Evolutionary conservation across 495 filamentous ascomycete species (phyloP).

Genomic region (Aspergillus conjunctus): DNA sequence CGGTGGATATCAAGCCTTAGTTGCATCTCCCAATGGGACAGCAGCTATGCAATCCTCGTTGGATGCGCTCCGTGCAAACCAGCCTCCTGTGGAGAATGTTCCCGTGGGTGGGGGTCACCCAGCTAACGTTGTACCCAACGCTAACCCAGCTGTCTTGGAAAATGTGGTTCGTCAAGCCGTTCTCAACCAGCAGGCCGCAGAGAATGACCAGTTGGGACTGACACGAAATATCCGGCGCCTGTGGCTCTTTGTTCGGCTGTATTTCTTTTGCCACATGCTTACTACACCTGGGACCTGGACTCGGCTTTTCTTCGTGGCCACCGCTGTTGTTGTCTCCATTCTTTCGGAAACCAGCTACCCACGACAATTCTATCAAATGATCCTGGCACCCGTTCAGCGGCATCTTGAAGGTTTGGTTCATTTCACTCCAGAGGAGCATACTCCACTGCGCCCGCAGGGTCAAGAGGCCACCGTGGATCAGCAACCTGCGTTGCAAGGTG

Average conservation of each 20-base stretch:
- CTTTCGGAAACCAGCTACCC: constrained; percentile 67
- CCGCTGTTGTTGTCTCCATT: constrained; percentile 60
- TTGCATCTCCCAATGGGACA: constrained; percentile 47
- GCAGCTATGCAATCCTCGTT: constrained; percentile 50
- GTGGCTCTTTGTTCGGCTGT: constrained; percentile 78
- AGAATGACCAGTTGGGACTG: constrained; percentile 48
- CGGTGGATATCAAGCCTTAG: constrained; percentile 58
- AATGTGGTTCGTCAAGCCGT: constrained; percentile 45
- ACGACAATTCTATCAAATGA: constrained; percentile 54
- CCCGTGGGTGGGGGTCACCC: constrained; percentile 6
- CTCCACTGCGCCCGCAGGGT: constrained; percentile 13
- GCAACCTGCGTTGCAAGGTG: constrained; percentile 18
- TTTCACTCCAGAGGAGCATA: constrained; percentile 38
- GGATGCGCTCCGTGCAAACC: constrained; percentile 17
- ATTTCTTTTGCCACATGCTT: constrained; percentile 78
- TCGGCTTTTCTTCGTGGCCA: constrained; percentile 64
- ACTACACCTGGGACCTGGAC: constrained; percentile 72
- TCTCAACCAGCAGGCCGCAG: constrained; percentile 39
- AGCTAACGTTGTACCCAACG: constrained; percentile 32
- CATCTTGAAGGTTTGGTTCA: constrained; percentile 76
- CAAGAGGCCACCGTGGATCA: constrained; percentile 19
- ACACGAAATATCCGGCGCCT: constrained; percentile 60
- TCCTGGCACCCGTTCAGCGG: constrained; percentile 64
- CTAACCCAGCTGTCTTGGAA: constrained; percentile 33
- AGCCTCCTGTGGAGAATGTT: neutral